These are phyloP conservation scores for Talaromyces verruculosus DNA, from an alignment of 2,329 filamentous ascomycete species.

Conservation along the genomic window DNA sequence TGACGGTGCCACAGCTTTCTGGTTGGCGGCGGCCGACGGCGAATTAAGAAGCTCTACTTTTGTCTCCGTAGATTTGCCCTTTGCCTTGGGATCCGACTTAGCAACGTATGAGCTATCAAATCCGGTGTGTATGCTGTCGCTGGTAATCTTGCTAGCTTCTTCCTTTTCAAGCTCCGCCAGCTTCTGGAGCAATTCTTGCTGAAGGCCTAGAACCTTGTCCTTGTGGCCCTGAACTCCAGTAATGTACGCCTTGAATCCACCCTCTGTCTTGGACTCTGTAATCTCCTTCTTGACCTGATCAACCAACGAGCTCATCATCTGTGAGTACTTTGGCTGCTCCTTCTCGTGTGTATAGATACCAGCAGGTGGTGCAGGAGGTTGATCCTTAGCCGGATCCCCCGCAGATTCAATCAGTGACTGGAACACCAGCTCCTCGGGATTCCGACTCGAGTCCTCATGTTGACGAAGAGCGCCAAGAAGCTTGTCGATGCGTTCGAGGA, in stretches of 20 bases:
- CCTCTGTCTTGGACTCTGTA: constrained; percentile 68
- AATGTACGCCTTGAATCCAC: constrained; percentile 73
- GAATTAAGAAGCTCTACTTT: constrained; percentile 76
- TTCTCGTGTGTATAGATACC: constrained; percentile 75
- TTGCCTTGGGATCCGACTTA: constrained; percentile 53
- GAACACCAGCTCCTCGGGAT: constrained; percentile 81
- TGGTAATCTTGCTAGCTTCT: constrained; percentile 88
- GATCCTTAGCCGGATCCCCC: constrained; percentile 67
- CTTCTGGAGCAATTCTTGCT: constrained; percentile 71
- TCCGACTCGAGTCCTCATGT: constrained; percentile 65
- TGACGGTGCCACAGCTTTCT: constrained; percentile 54
- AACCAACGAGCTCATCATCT: constrained; percentile 97
- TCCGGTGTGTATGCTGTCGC: constrained; percentile 80
- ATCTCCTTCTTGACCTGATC: constrained; percentile 89
- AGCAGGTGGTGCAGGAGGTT: constrained; percentile 72
- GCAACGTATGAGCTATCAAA: constrained; percentile 84
- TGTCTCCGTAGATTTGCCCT: constrained; percentile 47
- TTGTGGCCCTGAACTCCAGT: constrained; percentile 75
- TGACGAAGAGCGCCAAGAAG: constrained; percentile 73
- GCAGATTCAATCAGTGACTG: constrained; percentile 82
- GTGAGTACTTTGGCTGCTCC: constrained; percentile 80
- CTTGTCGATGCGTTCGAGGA: constrained; percentile 77
- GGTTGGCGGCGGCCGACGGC: constrained; percentile 34
- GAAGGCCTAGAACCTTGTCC: constrained; percentile 73
- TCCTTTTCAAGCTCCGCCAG: constrained; percentile 80